Conservation (phyloP, 106 monocot species). For the Apostasia ramifera region DNA sequence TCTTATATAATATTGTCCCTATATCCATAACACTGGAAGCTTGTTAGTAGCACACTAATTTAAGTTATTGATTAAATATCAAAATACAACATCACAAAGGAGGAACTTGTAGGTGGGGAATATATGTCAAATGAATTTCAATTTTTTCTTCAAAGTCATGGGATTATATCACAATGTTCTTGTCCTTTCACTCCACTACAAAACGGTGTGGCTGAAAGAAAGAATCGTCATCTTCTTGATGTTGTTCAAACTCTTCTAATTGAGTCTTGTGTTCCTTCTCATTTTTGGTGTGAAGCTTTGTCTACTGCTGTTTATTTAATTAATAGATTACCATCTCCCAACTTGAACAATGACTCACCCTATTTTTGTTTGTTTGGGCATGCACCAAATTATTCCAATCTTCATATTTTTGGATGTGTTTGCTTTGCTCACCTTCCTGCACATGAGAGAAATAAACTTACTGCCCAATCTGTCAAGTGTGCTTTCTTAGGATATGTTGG, state of each 20-base stretch:
- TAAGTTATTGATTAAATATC: too few relatives aligned
- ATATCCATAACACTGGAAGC: too few relatives aligned
- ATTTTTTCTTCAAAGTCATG: background rate
- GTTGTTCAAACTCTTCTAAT: constrained; percentile 2
- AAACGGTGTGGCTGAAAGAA: constrained; percentile 10
- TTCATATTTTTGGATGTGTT: constrained; percentile 9
- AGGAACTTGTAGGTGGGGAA: background rate
- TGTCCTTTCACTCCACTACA: constrained; percentile 6
- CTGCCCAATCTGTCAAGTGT: background rate
- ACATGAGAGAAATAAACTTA: constrained; percentile 11
- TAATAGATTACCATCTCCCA: constrained; percentile 5
- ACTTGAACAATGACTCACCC: constrained; percentile 5
- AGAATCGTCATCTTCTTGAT: constrained; percentile 7
- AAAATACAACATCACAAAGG: too few relatives aligned
- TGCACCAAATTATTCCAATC: background rate
- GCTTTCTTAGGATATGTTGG: constrained; percentile 9
- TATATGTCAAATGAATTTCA: constrained; percentile 9
- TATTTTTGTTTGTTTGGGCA: background rate
- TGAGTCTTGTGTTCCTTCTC: background rate
- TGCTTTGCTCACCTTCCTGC: constrained; percentile 6
- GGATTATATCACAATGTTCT: constrained; percentile 8
- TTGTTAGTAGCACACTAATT: too few relatives aligned
- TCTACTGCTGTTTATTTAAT: constrained; percentile 5
- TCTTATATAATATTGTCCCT: too few relatives aligned
- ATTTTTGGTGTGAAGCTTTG: constrained; percentile 1